Evolutionary conservation across 176 grass and related monocot genomes (phyloP), one percentile per base, ranked within the genome.

Genomic region (Aechmea fasciata): DNA sequence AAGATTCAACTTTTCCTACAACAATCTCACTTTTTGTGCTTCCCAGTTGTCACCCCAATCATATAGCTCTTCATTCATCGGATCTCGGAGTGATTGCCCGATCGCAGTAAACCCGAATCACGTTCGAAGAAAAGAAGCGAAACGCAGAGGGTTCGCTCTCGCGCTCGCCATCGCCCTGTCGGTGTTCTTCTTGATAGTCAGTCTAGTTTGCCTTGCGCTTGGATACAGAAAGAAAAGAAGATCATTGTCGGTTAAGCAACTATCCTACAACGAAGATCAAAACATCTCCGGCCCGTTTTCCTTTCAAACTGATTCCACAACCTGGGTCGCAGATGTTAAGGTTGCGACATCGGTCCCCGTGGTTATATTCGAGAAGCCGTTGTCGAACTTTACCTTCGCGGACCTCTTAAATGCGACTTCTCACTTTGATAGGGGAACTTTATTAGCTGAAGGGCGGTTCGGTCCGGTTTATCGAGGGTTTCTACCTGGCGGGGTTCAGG

Each of bases 341-440:
- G 70, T 87, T 22, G 89, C 94, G n/a, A 90, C 84, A 50, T 90
- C 94, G 4, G 84, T 99, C 33, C 89, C 94, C 0, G 87, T 99
- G 54, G 71, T 99, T 69, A 90, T 99, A 68, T 97, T 97, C 69
- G 94, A 97, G 80, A 97, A 97, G 78, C 94, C 94, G 23, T 73
- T 97, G 71, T 24, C 87, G 50, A 93, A 77, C 57, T 90, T 85
- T 77, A 93, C 89, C 11, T 97, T 97, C 47, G 84, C 86, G 0
- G 87, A 97, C 76, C 84, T 97, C 17, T 87, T 93, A 78, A 69
- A 68, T 57, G 86, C 94, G 0, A 97, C 94, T 25, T 93, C 86
- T 9, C 75, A 97, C 73, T 97, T 97, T 64, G 94, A 97, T 11
- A 78, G 82, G 68, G 94, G 89, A 48, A 99, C 94, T 57, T 77